Conservation (phyloP, 2,329 filamentous ascomycete genomes). For the Plectosphaerella cucumerina region DNA sequence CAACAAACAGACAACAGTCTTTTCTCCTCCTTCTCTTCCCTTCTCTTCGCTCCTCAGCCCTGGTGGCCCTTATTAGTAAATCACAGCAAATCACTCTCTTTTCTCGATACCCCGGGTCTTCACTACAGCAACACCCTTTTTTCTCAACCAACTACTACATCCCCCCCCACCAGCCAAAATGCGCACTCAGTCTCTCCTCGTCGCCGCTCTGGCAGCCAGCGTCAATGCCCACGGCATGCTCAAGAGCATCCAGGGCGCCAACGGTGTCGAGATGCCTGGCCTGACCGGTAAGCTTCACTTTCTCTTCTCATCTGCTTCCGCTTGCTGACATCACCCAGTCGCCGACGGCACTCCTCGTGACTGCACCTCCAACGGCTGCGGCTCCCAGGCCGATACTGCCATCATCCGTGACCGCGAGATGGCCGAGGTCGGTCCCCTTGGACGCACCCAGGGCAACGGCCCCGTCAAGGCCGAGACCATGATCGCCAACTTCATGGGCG, state of each 20-base stretch:
- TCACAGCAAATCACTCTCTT: not conserved
- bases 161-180: constrained; percentile 9
- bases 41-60: constrained; percentile 1
- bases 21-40: not conserved
- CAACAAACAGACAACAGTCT: not conserved
- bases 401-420: constrained; percentile 63
- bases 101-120: not conserved
- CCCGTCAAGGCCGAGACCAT: constrained; percentile 53
- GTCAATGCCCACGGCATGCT: constrained; percentile 56
- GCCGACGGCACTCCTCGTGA: constrained; percentile 65
- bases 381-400: constrained; percentile 65
- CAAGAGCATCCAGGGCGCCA: constrained; percentile 52
- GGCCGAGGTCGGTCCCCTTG: constrained; percentile 52
- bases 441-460: constrained; percentile 57
- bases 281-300: constrained; percentile 26
- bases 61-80: constrained; percentile 2
- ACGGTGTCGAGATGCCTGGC: constrained; percentile 59
- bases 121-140: not conserved
- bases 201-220: constrained; percentile 29
- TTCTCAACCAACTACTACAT: constrained; percentile 1
- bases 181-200: constrained; percentile 25
- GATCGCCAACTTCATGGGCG: constrained; percentile 57
- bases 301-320: not conserved
- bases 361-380: constrained; percentile 56
- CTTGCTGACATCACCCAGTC: constrained; percentile 30